Conservation (phyloP, 345 rosid species). For the Arabidopsis suecica region DNA sequence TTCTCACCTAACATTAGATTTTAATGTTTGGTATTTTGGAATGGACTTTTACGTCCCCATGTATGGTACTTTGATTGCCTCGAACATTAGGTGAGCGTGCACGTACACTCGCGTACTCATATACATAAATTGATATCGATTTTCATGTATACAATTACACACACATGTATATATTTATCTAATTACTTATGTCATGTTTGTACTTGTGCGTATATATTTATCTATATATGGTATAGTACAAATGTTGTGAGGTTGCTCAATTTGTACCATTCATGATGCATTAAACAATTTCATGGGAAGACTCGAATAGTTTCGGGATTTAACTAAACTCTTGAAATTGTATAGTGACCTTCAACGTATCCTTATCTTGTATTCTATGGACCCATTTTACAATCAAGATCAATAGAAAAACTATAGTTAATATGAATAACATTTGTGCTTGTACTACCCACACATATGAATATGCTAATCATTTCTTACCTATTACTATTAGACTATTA, state of each 20-base stretch:
- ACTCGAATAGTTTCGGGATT: conserved; percentile 27
- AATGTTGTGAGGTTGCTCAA: conserved; percentile 32
- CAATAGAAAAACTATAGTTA: not conserved
- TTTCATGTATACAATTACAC: not conserved
- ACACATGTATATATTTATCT: not conserved
- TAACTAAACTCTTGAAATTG: not conserved
- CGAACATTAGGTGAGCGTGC: not conserved
- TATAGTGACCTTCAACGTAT: not conserved
- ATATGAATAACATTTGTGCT: not conserved
- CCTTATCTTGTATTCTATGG: not conserved
- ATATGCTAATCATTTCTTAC: not conserved
- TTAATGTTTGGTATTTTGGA: conserved; percentile 18
- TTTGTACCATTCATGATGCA: not conserved
- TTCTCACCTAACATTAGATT: conserved; percentile 27
- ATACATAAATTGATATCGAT: not conserved
- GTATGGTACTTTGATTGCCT: conserved; percentile 1
- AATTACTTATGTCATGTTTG: too few relatives aligned
- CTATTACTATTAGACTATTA: not conserved
- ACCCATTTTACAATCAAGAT: not conserved
- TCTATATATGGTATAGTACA: not conserved
- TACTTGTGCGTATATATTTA: not conserved
- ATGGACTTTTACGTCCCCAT: conserved; percentile 7
- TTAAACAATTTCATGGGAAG: conserved; percentile 50
- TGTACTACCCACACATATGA: not conserved
- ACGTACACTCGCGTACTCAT: not conserved